Evolutionary conservation across 2,329 filamentous ascomycete genomes (phyloP).

Genomic region (Orbilia quercus): DNA sequence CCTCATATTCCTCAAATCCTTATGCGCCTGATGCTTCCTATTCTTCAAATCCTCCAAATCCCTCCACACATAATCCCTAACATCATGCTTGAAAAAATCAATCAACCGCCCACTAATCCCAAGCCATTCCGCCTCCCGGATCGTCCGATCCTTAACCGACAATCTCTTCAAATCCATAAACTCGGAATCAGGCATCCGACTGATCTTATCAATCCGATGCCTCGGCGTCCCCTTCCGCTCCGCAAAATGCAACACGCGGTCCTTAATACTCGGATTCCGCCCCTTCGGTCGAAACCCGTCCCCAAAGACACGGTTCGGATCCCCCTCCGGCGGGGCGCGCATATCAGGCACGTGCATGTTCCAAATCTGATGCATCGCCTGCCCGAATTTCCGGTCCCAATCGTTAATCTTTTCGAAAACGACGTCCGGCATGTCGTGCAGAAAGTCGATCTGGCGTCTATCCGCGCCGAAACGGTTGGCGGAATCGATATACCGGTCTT

Average conservation of each 20-base stretch:
- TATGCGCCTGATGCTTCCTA: background rate
- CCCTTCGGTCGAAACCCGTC: background rate
- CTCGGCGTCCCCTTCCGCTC: background rate
- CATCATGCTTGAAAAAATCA: constrained; percentile 9
- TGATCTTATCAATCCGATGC: background rate
- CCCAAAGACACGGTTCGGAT: background rate
- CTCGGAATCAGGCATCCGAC: constrained; percentile 6
- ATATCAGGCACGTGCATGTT: constrained; percentile 14
- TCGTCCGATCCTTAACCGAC: background rate
- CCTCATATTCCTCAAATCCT: constrained; percentile 3
- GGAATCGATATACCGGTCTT: constrained; percentile 2
- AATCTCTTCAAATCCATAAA: constrained; percentile 12
- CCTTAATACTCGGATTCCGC: background rate
- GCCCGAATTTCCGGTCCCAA: constrained; percentile 5
- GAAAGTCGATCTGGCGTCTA: constrained; percentile 6
- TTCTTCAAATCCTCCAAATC: constrained; percentile 17
- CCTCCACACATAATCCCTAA: constrained; percentile 25
- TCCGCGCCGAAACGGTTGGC: constrained; percentile 5
- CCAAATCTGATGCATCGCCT: constrained; percentile 23
- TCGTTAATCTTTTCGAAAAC: constrained; percentile 12
- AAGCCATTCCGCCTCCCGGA: constrained; percentile 21
- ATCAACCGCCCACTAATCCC: background rate
- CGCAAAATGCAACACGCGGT: constrained; percentile 10
- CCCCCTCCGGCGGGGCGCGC: constrained; percentile 2
- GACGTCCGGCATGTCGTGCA: background rate